These are phyloP conservation scores for Oryza coarctata DNA, from an alignment of 176 grass and related monocot genomes.

Conservation along the genomic window DNA sequence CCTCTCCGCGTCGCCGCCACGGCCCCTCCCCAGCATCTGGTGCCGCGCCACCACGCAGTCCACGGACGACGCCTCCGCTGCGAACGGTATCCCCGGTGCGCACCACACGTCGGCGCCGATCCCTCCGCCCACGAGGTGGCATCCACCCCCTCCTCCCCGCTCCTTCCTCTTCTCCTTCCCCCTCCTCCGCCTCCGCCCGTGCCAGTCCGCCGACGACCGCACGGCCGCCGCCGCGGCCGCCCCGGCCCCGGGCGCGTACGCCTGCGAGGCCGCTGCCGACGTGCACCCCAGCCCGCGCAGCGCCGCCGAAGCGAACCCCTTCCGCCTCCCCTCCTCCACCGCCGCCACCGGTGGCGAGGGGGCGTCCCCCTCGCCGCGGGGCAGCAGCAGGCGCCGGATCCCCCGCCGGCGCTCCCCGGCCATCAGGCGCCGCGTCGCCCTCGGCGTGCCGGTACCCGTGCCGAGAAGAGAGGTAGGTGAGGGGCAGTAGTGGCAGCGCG, in stretches of 20 bases:
- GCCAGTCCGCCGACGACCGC: conserved; percentile 84
- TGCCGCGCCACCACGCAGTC: conserved; percentile 87
- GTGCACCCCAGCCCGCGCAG: conserved; percentile 81
- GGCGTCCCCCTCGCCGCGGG: conserved; percentile 39
- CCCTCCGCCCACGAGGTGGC: conserved; percentile 38
- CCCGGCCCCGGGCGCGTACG: conserved; percentile 43
- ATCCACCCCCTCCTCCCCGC: background rate
- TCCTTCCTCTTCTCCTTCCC: conserved; percentile 59
- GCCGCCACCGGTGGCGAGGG: background rate
- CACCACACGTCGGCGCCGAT: conserved; percentile 87
- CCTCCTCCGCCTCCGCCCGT: conserved; percentile 50
- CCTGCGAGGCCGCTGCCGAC: conserved; percentile 59
- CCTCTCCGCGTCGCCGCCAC: conserved; percentile 51
- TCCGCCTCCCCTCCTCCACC: conserved; percentile 29
- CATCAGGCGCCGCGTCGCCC: background rate
- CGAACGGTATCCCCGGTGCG: conserved; percentile 76
- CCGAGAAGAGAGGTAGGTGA: background rate
- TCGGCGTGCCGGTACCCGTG: background rate
- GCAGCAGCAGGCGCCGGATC: conserved; percentile 46
- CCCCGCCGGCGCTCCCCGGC: conserved; percentile 48
- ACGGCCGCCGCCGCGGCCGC: conserved; percentile 49
- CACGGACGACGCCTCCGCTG: conserved; percentile 86
- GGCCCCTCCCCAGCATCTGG: conserved; percentile 47
- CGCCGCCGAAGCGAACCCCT: conserved; percentile 59
- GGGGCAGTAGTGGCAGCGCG: conserved; percentile 36